A percentile compares a stretch with the other conserved stretches of the same genome.
Evolutionary conservation across 2,329 filamentous ascomycete species (phyloP).

Genomic region (Lachnellula hyalina): DNA sequence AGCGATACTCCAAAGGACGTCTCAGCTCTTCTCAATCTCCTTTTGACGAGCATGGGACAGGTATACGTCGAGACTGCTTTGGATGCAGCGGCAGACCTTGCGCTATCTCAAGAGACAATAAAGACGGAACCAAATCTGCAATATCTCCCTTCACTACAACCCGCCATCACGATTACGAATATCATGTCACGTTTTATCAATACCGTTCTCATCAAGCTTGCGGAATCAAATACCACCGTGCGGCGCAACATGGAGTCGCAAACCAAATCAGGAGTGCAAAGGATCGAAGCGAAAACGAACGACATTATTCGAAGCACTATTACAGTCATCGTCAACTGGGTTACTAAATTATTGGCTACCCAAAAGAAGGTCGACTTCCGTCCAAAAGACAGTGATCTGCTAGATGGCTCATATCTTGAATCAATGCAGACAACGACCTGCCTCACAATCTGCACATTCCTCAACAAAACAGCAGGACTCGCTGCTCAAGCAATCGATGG

Average conservation of each 20-base stretch:
- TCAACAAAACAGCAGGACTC: slow-evolving; percentile 60
- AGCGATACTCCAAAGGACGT: slow-evolving; percentile 94
- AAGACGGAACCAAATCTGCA: slow-evolving; percentile 84
- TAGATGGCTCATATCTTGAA: slow-evolving; percentile 50
- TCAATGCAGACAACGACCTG: slow-evolving; percentile 84
- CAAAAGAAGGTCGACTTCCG: slow-evolving; percentile 69
- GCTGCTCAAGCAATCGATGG: slow-evolving; percentile 70
- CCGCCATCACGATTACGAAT: slow-evolving; percentile 82
- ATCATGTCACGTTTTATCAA: slow-evolving; percentile 90
- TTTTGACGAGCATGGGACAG: slow-evolving; percentile 83
- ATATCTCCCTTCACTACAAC: slow-evolving; percentile 73
- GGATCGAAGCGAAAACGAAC: slow-evolving; percentile 65
- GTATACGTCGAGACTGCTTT: slow-evolving; percentile 66
- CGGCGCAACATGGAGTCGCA: slow-evolving; percentile 65
- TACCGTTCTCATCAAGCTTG: slow-evolving; percentile 84
- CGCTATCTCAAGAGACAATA: slow-evolving; percentile 67
- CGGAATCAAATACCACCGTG: slow-evolving; percentile 84
- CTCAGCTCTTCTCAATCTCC: slow-evolving; percentile 72
- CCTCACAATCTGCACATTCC: slow-evolving; percentile 72
- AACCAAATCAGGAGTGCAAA: slow-evolving; percentile 51
- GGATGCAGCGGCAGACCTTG: slow-evolving; percentile 67
- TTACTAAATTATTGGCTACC: slow-evolving; percentile 53
- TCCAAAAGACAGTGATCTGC: slow-evolving; percentile 58
- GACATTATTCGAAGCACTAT: slow-evolving; percentile 63
- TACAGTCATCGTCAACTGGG: slow-evolving; percentile 59